Evolutionary conservation across 345 rosid genomes (phyloP).

Genomic region (Eucalyptus coolabah): DNA sequence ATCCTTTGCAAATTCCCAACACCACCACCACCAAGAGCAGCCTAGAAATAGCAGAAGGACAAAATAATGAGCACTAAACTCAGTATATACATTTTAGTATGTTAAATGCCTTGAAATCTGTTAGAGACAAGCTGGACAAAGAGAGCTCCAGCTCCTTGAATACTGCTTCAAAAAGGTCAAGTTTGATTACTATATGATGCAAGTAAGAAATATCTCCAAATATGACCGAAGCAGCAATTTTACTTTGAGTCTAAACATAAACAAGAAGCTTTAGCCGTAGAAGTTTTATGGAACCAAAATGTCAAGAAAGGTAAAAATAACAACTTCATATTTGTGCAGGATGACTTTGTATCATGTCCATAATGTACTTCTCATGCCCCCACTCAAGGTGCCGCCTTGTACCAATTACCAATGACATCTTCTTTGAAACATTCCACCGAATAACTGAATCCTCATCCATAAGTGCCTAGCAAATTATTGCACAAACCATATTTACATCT

Average conservation of each 20-base stretch:
- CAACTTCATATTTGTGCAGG: slow-evolving; percentile 60
- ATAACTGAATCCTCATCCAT: slow-evolving; percentile 59
- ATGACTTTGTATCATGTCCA: slow-evolving; percentile 93
- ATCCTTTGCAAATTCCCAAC: slow-evolving; percentile 93
- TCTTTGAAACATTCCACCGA: slow-evolving; percentile 50
- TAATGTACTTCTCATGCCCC: slow-evolving; percentile 90
- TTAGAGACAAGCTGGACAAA: background rate
- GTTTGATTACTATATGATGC: background rate
- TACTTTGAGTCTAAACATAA: background rate
- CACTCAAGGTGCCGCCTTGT: slow-evolving; percentile 82
- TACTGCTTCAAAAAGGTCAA: background rate
- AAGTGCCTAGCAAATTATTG: slow-evolving; percentile 39
- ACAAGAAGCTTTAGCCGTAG: background rate
- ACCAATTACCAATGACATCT: slow-evolving; percentile 76
- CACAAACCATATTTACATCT: background rate
- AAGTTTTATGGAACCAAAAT: background rate
- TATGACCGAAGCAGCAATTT: background rate
- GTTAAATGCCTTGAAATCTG: background rate
- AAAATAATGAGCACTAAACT: background rate
- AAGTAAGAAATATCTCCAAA: background rate
- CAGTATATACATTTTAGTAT: background rate
- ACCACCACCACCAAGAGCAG: slow-evolving; percentile 96
- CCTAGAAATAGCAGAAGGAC: slow-evolving; percentile 27
- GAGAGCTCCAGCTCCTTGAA: background rate
- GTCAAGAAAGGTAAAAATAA: background rate